A percentile compares a stretch with the other conserved stretches of the same genome.
Conservation (phyloP, 1,284 basidiomycete species). For the Amylostereum chailletii region DNA sequence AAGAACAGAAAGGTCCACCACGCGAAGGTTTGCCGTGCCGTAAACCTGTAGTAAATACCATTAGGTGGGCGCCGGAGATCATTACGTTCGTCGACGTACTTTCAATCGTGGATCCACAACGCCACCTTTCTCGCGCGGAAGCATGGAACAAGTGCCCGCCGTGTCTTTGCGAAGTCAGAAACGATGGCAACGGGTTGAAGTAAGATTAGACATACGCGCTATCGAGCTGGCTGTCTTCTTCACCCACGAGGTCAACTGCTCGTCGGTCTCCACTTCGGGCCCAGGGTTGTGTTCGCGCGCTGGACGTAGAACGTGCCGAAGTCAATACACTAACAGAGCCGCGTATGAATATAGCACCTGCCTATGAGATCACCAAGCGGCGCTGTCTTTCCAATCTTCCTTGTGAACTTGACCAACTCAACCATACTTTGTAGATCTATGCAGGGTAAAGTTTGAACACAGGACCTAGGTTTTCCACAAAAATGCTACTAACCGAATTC, state of each 20-base stretch:
- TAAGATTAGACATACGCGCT: not conserved
- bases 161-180: slow-evolving; percentile 13
- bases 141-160: slow-evolving; percentile 36
- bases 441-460: not conserved
- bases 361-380: slow-evolving; percentile 17
- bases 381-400: slow-evolving; percentile 21
- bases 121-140: slow-evolving; percentile 43
- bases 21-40: slow-evolving; percentile 25
- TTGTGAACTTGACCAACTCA: slow-evolving; percentile 30
- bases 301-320: not conserved
- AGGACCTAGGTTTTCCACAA: too few relatives aligned
- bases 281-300: slow-evolving; percentile 16
- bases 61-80: too few relatives aligned
- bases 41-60: slow-evolving; percentile 29
- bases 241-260: slow-evolving; percentile 11
- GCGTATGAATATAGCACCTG: not conserved
- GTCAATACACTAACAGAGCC: not conserved
- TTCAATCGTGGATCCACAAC: slow-evolving; percentile 44
- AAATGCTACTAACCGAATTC: slow-evolving; percentile 21
- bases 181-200: too few relatives aligned
- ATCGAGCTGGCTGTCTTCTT: slow-evolving; percentile 12
- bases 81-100: slow-evolving; percentile 11
- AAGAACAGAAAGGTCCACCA: slow-evolving; percentile 22
- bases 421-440: slow-evolving; percentile 24
- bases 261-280: slow-evolving; percentile 12